phyloP scores from a whole-genome alignment of 2,329 filamentous ascomycete species.

The Penicillium brevicompactum region DNA sequence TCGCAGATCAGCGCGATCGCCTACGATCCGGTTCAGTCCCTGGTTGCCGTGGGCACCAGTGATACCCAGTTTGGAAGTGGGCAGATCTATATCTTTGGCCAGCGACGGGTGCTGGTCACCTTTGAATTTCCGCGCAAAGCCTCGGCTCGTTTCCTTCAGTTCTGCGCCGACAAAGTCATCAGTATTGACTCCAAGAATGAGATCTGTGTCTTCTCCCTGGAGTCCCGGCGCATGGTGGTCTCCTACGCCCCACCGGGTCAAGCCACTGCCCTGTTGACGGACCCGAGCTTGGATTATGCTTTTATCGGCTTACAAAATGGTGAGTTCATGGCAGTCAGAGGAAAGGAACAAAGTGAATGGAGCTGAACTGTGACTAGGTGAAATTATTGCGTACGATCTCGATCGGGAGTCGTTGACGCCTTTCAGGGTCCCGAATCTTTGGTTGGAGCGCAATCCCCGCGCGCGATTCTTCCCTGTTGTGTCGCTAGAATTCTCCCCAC shows the following conservation, averaged over 20 bases:
- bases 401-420: constrained; percentile 76
- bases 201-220: constrained; percentile 78
- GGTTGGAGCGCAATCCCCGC: constrained; percentile 71
- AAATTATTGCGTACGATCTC: constrained; percentile 89
- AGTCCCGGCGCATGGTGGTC: constrained; percentile 66
- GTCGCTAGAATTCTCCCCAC: constrained; percentile 80
- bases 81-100: constrained; percentile 86
- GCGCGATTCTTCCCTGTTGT: constrained; percentile 68
- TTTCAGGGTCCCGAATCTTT: constrained; percentile 85
- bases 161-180: constrained; percentile 82
- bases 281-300: constrained; percentile 91
- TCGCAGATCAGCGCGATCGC: constrained; percentile 75
- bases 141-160: constrained; percentile 77
- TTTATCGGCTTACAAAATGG: constrained; percentile 79
- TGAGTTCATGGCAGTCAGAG: constrained; percentile 29
- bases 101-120: constrained; percentile 74
- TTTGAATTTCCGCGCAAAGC: constrained; percentile 71
- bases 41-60: constrained; percentile 87
- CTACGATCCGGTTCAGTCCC: constrained; percentile 91
- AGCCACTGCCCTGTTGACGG: constrained; percentile 73
- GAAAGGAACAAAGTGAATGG: background rate
- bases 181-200: constrained; percentile 86
- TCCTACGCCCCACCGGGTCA: constrained; percentile 76
- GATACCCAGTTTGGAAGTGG: constrained; percentile 84
- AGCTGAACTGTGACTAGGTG: constrained; percentile 51